A percentile compares a stretch with the other conserved stretches of the same genome.
These are phyloP conservation scores for Trichophyton schoenleinii DNA, from an alignment of 2,329 filamentous ascomycete genomes.

Conservation along the genomic window DNA sequence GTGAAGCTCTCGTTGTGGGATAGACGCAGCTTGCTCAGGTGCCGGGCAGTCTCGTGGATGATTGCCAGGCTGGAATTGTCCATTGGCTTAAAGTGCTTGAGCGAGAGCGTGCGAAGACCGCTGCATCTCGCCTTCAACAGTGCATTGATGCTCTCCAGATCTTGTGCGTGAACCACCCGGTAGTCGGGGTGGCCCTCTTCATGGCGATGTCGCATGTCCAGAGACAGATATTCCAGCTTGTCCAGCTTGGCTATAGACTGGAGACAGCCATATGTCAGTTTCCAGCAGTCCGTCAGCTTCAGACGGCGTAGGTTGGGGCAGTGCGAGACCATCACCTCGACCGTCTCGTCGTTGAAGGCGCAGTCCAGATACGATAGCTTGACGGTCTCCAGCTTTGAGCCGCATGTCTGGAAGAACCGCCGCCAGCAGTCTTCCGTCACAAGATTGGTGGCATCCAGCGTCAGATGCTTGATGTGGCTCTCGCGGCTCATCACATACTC, in stretches of 20 bases:
- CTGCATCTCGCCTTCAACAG: not conserved
- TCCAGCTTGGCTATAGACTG: slow-evolving; percentile 49
- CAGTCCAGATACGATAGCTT: slow-evolving; percentile 76
- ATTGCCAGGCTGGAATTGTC: slow-evolving; percentile 58
- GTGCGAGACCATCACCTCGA: slow-evolving; percentile 47
- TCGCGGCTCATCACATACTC: slow-evolving; percentile 66
- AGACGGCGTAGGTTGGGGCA: slow-evolving; percentile 61
- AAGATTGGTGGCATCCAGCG: slow-evolving; percentile 74
- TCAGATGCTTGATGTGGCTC: slow-evolving; percentile 56
- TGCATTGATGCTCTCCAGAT: not conserved
- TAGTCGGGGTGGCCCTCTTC: slow-evolving; percentile 11
- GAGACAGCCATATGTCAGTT: slow-evolving; percentile 55
- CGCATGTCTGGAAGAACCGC: slow-evolving; percentile 53
- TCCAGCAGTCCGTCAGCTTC: slow-evolving; percentile 71
- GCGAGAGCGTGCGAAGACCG: slow-evolving; percentile 61
- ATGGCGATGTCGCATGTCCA: slow-evolving; percentile 47
- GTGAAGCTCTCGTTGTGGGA: slow-evolving; percentile 64
- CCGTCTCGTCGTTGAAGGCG: slow-evolving; percentile 60
- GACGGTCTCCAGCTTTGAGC: slow-evolving; percentile 51
- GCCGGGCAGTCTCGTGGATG: slow-evolving; percentile 57
- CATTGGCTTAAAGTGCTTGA: slow-evolving; percentile 54
- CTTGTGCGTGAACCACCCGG: not conserved
- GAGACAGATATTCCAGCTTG: slow-evolving; percentile 59
- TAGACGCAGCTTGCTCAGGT: slow-evolving; percentile 65
- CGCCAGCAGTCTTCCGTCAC: slow-evolving; percentile 66